Conservation (phyloP, 2,329 filamentous ascomycete species). For the Penicillium italicum region DNA sequence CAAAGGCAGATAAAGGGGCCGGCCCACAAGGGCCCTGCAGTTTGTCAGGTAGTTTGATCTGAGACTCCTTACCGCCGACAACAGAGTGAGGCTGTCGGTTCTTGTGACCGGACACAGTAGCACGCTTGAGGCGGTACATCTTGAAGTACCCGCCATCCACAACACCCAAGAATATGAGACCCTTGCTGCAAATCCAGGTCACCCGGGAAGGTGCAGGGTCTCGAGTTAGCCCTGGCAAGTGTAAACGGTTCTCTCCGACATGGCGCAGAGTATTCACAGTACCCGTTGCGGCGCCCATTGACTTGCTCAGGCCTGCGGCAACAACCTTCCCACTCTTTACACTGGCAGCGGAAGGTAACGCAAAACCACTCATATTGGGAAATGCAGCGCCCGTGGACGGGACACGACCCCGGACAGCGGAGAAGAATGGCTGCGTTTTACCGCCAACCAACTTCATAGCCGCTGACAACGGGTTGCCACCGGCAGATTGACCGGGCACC, state of each 20-base stretch:
- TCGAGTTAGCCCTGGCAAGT: constrained; percentile 41
- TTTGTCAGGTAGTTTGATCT: constrained; percentile 63
- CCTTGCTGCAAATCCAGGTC: constrained; percentile 45
- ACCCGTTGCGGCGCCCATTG: constrained; percentile 47
- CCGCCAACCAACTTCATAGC: constrained; percentile 67
- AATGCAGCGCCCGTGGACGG: constrained; percentile 47
- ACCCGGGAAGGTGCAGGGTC: constrained; percentile 43
- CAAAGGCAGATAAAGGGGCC: constrained; percentile 55
- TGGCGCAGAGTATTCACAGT: constrained; percentile 49
- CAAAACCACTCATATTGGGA: constrained; percentile 43
- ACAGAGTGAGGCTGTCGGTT: constrained; percentile 54
- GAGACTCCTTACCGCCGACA: constrained; percentile 57
- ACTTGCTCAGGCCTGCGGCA: constrained; percentile 50
- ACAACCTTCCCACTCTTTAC: constrained; percentile 47
- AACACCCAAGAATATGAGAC: constrained; percentile 43
- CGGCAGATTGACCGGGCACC: constrained; percentile 42
- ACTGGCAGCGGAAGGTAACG: constrained; percentile 46
- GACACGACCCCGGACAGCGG: constrained; percentile 58
- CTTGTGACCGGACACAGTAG: constrained; percentile 50
- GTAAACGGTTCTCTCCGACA: constrained; percentile 48
- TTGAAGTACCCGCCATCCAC: constrained; percentile 46
- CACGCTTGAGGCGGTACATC: constrained; percentile 42
- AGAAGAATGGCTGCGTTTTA: constrained; percentile 59
- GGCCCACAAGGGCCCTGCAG: constrained; percentile 59
- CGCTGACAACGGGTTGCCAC: constrained; percentile 57